phyloP scores from a whole-genome alignment of 164 flowering plant species.

The Vitis rotundifolia region DNA sequence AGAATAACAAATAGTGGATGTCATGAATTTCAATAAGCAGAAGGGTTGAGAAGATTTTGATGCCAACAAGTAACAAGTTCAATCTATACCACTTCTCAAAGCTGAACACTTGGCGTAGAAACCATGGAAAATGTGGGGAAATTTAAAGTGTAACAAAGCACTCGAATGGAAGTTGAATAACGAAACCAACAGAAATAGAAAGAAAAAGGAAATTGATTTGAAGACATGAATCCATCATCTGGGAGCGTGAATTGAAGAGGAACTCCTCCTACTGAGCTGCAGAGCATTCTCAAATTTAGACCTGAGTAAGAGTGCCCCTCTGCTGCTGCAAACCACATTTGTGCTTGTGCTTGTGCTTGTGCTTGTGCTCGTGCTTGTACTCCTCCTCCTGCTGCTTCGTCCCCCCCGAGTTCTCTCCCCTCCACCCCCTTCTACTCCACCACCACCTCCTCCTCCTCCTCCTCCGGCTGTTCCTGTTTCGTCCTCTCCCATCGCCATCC shows the following conservation, averaged over 20 bases:
- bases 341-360: not conserved
- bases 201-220: no score
- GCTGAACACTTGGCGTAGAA: no score
- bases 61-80: no score
- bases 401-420: not conserved
- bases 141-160: no score
- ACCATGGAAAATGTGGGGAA: no score
- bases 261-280: conserved; percentile 8
- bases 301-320: conserved; percentile 23
- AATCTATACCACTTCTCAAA: no score
- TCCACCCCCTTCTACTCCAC: not conserved
- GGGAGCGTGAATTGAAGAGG: not conserved
- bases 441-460: not conserved
- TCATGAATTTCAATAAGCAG: no score
- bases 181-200: no score
- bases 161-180: no score
- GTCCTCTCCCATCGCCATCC: not conserved
- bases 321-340: conserved; percentile 31
- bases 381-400: not conserved
- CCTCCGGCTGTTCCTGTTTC: not conserved
- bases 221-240: no score
- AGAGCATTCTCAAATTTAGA: conserved; percentile 16
- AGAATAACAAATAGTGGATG: no score
- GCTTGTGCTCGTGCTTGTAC: not conserved
- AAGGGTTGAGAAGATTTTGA: no score